Evolutionary conservation across 1,284 basidiomycete species (phyloP).

Genomic region (Tremellales sp.): DNA sequence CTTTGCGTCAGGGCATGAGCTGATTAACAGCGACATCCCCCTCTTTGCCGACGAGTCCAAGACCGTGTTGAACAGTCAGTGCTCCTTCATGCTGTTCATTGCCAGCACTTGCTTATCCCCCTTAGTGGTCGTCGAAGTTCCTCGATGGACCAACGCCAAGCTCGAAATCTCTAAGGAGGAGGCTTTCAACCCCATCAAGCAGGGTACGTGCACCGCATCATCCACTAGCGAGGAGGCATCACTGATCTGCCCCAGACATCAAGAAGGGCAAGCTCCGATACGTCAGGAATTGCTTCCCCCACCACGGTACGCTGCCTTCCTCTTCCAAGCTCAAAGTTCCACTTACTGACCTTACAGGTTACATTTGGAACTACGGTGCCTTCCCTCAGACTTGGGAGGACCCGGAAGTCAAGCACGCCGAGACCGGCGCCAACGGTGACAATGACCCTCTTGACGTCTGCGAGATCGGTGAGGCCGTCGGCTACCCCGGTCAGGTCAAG

Average conservation of each 20-base stretch:
- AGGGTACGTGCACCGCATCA: conserved; percentile 50
- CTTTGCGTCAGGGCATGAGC: not conserved
- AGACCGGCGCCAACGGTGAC: conserved; percentile 99
- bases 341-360: conserved; percentile 18
- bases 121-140: conserved; percentile 87
- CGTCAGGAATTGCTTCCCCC: conserved; percentile 99
- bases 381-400: conserved; percentile 99
- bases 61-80: conserved; percentile 79
- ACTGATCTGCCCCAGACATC: conserved; percentile 40
- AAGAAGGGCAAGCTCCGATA: conserved; percentile 81
- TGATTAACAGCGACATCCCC: conserved; percentile 65
- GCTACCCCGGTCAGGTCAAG: conserved; percentile 96
- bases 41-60: conserved; percentile 90
- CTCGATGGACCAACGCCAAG: conserved; percentile 99
- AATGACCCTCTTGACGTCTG: conserved; percentile 99
- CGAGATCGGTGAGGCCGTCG: conserved; percentile 99
- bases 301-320: conserved; percentile 78
- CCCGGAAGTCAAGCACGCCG: conserved; percentile 77
- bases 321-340: not conserved
- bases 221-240: not conserved
- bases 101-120: not conserved
- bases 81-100: not conserved
- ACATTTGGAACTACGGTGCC: conserved; percentile 95
- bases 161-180: conserved; percentile 99
- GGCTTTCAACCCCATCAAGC: conserved; percentile 97